phyloP scores from a whole-genome alignment of 768 basidiomycete genomes.

The Gloeopeniophorella convolvens region DNA sequence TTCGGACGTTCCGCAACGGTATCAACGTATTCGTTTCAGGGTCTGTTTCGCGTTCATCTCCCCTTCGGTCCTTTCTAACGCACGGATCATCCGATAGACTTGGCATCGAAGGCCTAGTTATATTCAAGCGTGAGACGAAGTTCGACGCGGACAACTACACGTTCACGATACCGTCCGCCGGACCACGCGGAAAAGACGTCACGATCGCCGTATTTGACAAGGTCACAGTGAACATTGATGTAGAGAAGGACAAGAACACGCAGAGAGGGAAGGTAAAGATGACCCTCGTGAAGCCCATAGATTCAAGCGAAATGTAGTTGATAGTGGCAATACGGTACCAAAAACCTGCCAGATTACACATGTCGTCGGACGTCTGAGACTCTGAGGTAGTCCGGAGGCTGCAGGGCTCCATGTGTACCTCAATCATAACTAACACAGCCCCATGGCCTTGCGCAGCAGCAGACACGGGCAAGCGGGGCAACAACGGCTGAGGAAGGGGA shows the following conservation, averaged over 20 bases:
- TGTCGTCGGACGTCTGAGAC: no score
- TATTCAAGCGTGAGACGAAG: constrained; percentile 83
- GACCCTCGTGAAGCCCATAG: constrained; percentile 62
- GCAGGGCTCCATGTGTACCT: no score
- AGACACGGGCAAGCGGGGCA: no score
- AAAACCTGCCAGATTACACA: no score
- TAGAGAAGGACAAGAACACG: constrained; percentile 93
- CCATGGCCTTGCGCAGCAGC: no score
- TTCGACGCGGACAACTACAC: constrained; percentile 92
- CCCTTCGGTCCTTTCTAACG: background rate
- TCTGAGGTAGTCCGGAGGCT: no score
- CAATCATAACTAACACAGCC: no score
- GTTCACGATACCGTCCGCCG: constrained; percentile 55
- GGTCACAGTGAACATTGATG: constrained; percentile 81
- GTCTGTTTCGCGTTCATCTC: constrained; percentile 42
- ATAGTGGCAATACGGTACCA: no score
- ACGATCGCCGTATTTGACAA: constrained; percentile 90
- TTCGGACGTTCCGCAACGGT: constrained; percentile 90
- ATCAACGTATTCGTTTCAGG: constrained; percentile 93
- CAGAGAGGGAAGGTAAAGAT: constrained; percentile 87
- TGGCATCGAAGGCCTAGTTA: constrained; percentile 90
- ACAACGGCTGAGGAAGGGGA: no score
- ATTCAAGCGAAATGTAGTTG: constrained; percentile 39
- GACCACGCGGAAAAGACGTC: constrained; percentile 33
- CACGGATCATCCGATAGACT: constrained; percentile 43